These are phyloP conservation scores for Candida khao-thaluensis DNA, from an alignment of 805 yeast species.

Conservation along the genomic window DNA sequence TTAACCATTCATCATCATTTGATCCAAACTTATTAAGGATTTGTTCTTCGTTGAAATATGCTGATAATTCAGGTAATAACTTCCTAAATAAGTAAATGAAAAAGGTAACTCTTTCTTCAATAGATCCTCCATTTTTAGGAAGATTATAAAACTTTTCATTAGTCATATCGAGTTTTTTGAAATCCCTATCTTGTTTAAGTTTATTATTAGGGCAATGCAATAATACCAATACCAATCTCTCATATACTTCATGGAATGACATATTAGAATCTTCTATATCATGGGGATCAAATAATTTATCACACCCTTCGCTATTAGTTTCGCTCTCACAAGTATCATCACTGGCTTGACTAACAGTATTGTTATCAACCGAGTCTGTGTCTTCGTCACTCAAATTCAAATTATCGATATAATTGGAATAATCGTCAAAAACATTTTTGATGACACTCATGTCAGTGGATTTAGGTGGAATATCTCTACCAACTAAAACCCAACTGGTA, in stretches of 20 bases:
- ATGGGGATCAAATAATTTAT: neutral
- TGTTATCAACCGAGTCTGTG: conserved; percentile 1
- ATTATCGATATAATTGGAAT: conserved; percentile 35
- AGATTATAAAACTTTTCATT: conserved; percentile 31
- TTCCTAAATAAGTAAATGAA: conserved; percentile 64
- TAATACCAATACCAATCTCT: conserved; percentile 70
- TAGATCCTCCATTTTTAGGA: conserved; percentile 60
- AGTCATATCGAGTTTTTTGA: conserved; percentile 8
- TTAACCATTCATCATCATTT: conserved; percentile 81
- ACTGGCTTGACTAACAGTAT: neutral
- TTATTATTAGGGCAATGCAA: conserved; percentile 67
- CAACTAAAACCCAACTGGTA: conserved; percentile 54
- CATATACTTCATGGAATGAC: conserved; percentile 68
- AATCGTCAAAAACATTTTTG: conserved; percentile 36
- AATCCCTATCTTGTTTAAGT: conserved; percentile 52
- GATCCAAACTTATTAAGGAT: conserved; percentile 54
- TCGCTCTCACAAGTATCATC: too few relatives aligned
- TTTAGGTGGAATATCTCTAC: conserved; percentile 42
- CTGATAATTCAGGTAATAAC: conserved; percentile 71
- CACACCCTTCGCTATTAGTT: conserved; percentile 19
- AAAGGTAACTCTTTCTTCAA: conserved; percentile 65
- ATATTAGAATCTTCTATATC: conserved; percentile 26
- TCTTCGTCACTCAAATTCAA: conserved; percentile 17
- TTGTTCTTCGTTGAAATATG: conserved; percentile 77
- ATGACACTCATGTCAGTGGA: conserved; percentile 20